These are phyloP conservation scores for Globomyces pollinis-pini DNA, from an alignment of 192 early-diverging fungal genomes.

Conservation along the genomic window DNA sequence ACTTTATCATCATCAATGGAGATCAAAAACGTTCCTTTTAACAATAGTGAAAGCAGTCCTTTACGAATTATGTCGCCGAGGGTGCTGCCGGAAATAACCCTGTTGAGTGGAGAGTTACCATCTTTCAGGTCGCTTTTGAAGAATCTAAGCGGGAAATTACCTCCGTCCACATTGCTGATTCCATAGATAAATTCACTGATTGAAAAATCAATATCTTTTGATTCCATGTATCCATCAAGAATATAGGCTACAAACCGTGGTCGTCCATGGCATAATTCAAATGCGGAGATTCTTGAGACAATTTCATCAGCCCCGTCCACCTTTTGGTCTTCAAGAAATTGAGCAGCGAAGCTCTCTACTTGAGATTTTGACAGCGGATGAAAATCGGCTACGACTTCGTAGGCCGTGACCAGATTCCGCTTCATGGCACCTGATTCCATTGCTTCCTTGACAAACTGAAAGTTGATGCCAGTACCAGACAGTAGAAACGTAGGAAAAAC, in stretches of 20 bases:
- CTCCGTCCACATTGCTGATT: slow-evolving; percentile 10
- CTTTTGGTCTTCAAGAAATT: slow-evolving; percentile 14
- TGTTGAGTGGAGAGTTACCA: not conserved
- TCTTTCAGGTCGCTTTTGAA: slow-evolving; percentile 21
- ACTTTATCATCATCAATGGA: not conserved
- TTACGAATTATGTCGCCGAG: slow-evolving; percentile 10
- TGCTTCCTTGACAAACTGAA: slow-evolving; percentile 15
- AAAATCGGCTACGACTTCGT: slow-evolving; percentile 11
- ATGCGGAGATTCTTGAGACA: slow-evolving; percentile 12
- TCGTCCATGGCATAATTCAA: slow-evolving; percentile 28
- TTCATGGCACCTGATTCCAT: slow-evolving; percentile 17
- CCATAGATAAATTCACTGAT: slow-evolving; percentile 15
- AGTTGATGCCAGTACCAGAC: slow-evolving; percentile 27
- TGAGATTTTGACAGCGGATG: slow-evolving; percentile 4
- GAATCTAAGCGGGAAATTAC: slow-evolving; percentile 21
- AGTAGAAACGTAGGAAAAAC: slow-evolving; percentile 20
- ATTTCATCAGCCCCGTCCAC: slow-evolving; percentile 3
- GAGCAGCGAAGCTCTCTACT: slow-evolving; percentile 7
- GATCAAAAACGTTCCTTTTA: slow-evolving; percentile 16
- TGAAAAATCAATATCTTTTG: slow-evolving; percentile 18
- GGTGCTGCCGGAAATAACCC: slow-evolving; percentile 15
- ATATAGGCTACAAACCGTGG: slow-evolving; percentile 25
- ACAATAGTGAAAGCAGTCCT: slow-evolving; percentile 12
- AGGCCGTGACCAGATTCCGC: not conserved
- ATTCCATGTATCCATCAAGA: slow-evolving; percentile 18